Evolutionary conservation across 176 grass and related monocot species (phyloP), one percentile per base, ranked within the genome.

Genomic region (Oryza meyeriana): DNA sequence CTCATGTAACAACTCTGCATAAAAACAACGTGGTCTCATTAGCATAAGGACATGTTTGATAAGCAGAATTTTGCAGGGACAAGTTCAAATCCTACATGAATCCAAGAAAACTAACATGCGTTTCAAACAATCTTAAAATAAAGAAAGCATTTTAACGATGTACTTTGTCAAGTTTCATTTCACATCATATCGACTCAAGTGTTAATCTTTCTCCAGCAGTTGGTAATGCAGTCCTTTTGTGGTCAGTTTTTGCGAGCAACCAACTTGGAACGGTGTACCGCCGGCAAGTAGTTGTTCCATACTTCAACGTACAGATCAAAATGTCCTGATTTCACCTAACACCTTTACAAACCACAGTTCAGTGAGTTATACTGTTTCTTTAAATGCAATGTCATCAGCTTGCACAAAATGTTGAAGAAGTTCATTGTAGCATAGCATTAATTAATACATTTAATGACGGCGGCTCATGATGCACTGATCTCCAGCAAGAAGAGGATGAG

Each of bases 211-310:
- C 5, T 83, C 42, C n/a, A 25, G 35, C 52, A 38, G 73, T 48
- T 66, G 75, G 74, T 77, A 44, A 31, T 32, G 35, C 18, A 5
- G 6, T 50, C 39, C 25, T n/a, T 24, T 33, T 24, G 13, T 62
- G 62, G 61, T 87, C 77, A 87, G 78, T 45, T 69, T 86, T 81
- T 26, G 35, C 10, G 20, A 41, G 20, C 71, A 69, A 41, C 61
- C 62, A 69, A 81, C 28, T 64, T 47, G 36, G 47, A 76, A 61
- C 78, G 71, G 78, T 50, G 36, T 35, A 41, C 33, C 55, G 35
- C 40, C 39, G 2, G 71, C 59, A 25, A 52, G 75, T 30, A 14
- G 66, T 28, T 47, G 73, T 26, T 84, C 48, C 24, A 20, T 44
- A 33, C 24, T 4, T 30, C 30, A 20, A 36, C 0, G 3, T 26